phyloP scores from a whole-genome alignment of 768 basidiomycete genomes.

The Antrodiella citrinella region DNA sequence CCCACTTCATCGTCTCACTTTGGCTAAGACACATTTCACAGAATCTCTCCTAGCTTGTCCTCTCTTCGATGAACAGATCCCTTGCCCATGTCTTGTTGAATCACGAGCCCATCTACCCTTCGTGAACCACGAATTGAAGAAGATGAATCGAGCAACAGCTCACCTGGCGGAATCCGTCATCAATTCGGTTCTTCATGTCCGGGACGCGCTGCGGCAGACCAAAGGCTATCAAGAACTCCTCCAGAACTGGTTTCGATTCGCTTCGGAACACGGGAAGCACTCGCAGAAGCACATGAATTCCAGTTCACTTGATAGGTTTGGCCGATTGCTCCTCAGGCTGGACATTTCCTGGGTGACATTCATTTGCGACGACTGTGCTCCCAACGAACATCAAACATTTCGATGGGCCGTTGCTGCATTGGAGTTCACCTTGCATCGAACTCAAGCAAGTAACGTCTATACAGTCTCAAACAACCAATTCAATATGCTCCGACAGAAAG shows the following conservation, averaged over 20 bases:
- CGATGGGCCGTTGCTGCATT: slow-evolving; percentile 97
- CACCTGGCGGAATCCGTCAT: slow-evolving; percentile 89
- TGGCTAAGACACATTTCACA: slow-evolving; percentile 71
- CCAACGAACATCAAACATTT: slow-evolving; percentile 92
- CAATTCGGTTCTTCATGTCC: slow-evolving; percentile 84
- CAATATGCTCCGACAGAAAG: slow-evolving; percentile 80
- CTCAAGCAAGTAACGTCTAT: slow-evolving; percentile 81
- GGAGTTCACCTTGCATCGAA: slow-evolving; percentile 85
- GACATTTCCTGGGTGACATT: slow-evolving; percentile 98
- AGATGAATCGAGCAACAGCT: slow-evolving; percentile 87
- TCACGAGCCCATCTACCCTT: slow-evolving; percentile 85
- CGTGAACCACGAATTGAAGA: slow-evolving; percentile 84
- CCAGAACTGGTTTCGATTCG: slow-evolving; percentile 92
- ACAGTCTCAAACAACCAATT: slow-evolving; percentile 87
- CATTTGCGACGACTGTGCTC: slow-evolving; percentile 97
- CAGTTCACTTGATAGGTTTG: slow-evolving; percentile 61
- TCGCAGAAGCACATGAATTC: slow-evolving; percentile 85
- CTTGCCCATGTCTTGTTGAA: slow-evolving; percentile 52
- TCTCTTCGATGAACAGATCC: slow-evolving; percentile 40
- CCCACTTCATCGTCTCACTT: slow-evolving; percentile 60
- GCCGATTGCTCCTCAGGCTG: slow-evolving; percentile 75
- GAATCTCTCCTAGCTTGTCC: slow-evolving; percentile 61
- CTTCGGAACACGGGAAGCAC: slow-evolving; percentile 92
- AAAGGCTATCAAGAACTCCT: slow-evolving; percentile 74
- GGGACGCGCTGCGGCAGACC: slow-evolving; percentile 50